Conservation (phyloP, 2,329 filamentous ascomycete species). For the Aspergillus sp. region DNA sequence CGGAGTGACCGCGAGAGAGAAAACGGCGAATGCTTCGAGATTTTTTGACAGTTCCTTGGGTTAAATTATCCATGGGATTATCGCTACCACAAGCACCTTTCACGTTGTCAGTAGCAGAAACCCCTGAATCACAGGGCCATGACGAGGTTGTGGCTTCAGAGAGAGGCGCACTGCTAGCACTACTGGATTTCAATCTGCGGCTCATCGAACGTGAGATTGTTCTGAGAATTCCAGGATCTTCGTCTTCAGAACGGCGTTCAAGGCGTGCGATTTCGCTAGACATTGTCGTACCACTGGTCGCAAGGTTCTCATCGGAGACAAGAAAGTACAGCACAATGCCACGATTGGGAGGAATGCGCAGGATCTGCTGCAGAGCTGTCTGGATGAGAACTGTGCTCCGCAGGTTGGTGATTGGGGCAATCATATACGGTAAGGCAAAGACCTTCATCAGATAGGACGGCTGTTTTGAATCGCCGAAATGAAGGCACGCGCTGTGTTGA, state of each 20-base stretch:
- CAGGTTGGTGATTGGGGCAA: constrained; percentile 74
- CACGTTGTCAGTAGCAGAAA: neutral
- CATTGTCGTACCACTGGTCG: constrained; percentile 67
- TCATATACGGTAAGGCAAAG: constrained; percentile 64
- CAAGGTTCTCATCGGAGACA: constrained; percentile 68
- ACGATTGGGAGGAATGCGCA: constrained; percentile 63
- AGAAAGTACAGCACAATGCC: constrained; percentile 72
- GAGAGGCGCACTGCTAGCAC: constrained; percentile 23
- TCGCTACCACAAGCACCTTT: neutral
- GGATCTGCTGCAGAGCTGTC: constrained; percentile 66
- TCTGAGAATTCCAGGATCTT: constrained; percentile 41
- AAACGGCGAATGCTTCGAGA: neutral
- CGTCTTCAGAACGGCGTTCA: constrained; percentile 44
- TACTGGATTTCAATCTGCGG: constrained; percentile 32
- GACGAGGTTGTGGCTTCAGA: constrained; percentile 22
- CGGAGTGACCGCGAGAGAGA: neutral
- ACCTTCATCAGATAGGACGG: constrained; percentile 77
- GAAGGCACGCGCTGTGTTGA: constrained; percentile 71
- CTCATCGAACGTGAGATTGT: constrained; percentile 37
- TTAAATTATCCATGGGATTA: neutral
- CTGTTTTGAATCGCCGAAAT: constrained; percentile 72
- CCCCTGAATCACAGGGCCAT: constrained; percentile 9
- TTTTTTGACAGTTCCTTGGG: neutral
- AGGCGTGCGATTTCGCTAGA: constrained; percentile 64
- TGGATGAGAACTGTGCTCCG: constrained; percentile 77